Evolutionary conservation across 208 protist species (phyloP), one percentile per base, ranked within the genome.

Genomic region (Angomonas ambiguus): DNA sequence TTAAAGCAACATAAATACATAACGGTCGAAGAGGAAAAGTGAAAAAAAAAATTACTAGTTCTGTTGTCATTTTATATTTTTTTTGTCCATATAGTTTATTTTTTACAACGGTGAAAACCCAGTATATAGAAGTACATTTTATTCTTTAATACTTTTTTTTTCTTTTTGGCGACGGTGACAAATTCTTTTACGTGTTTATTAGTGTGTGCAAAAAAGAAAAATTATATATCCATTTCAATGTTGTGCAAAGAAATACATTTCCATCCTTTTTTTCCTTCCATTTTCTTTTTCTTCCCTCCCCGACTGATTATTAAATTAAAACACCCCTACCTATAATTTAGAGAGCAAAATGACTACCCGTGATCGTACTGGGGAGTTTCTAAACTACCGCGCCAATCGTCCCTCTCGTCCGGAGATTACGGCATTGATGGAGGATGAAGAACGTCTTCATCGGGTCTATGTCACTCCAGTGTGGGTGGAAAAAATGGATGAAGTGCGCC

Each of bases 281-380:
- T 13, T 57, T 71, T 58, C 56, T 6, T 61, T 30, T 24, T n/a
- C n/a, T n/a, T n/a, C n/a, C n/a, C n/a, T n/a, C n/a, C n/a, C n/a
- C n/a, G n/a, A n/a, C n/a, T n/a, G n/a, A n/a, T n/a, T n/a, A n/a
- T n/a, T n/a, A n/a, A n/a, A n/a, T n/a, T n/a, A n/a, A n/a, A n/a
- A n/a, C n/a, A n/a, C n/a, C n/a, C n/a, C n/a, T n/a, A n/a, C n/a
- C n/a, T n/a, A n/a, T n/a, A n/a, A n/a, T 28, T 8, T 18, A 41
- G n/a, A 34, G 35, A n/a, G 27, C 2, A 53, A 8, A 35, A 96
- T 96, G 91, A 83, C 91, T n/a, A 92, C 82, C 2, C 85, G 91
- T 51, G 88, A 96, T 65, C 85, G 91, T 32, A 93, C 87, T 0
- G 67, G 63, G 0, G 87, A 96, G 79, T 96, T 96, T 60, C 51